These are phyloP conservation scores for Microstegium vimineum DNA, from an alignment of 176 grass and related monocot species.

Conservation along the genomic window DNA sequence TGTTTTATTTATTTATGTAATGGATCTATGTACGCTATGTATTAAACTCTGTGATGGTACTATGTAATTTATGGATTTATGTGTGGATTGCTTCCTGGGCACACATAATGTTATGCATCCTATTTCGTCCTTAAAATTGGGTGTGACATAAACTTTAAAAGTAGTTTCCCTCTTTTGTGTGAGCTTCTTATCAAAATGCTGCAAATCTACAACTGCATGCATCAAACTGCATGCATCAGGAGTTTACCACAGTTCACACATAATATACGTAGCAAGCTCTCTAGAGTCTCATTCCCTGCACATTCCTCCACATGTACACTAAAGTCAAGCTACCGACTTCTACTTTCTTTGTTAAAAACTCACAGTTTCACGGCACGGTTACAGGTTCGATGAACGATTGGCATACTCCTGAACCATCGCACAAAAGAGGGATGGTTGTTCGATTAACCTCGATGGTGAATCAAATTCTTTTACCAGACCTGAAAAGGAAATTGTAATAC, in stretches of 20 bases:
- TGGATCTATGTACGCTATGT: too few relatives aligned
- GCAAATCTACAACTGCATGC: neutral
- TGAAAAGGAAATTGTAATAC: slow-evolving; percentile 17
- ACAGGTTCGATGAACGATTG: slow-evolving; percentile 55
- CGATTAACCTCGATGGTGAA: slow-evolving; percentile 59
- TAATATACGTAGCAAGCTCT: neutral
- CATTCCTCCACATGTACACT: neutral
- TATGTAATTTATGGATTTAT: too few relatives aligned
- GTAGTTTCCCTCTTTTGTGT: neutral
- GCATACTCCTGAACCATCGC: slow-evolving; percentile 86
- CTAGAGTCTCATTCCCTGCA: neutral
- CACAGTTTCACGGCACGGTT: neutral
- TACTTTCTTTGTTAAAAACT: neutral
- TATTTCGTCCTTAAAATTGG: too few relatives aligned
- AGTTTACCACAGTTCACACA: neutral
- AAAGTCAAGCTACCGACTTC: neutral
- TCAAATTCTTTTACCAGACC: slow-evolving; percentile 87
- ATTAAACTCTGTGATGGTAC: too few relatives aligned
- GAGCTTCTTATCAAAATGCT: neutral
- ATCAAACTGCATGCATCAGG: too few relatives aligned
- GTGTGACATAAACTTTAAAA: too few relatives aligned
- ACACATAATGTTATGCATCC: too few relatives aligned
- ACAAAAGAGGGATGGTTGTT: slow-evolving; percentile 58
- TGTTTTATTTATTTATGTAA: too few relatives aligned
- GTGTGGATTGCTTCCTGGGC: too few relatives aligned